Percentiles rank a stretch among this genome's conserved stretches.
Evolutionary conservation across 768 basidiomycete genomes (phyloP).

Genomic region (Suillus ampliporus): DNA sequence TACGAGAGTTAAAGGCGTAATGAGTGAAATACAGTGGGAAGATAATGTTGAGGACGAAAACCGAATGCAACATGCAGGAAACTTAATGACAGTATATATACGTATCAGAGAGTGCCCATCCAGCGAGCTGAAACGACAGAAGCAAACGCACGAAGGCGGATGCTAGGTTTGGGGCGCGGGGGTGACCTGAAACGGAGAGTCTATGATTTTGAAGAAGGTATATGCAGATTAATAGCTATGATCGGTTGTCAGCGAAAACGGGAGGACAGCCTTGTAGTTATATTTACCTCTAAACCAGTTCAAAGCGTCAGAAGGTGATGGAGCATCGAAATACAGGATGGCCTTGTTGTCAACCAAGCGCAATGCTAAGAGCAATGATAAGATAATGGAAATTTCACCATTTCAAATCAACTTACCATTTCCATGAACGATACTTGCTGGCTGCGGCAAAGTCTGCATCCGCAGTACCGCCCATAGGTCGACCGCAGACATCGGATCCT

Average conservation of each 20-base stretch:
- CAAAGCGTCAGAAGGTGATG: conserved; percentile 81
- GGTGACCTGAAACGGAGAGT: conserved; percentile 25
- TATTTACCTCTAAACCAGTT: conserved; percentile 87
- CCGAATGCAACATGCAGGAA: conserved; percentile 34
- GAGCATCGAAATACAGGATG: conserved; percentile 87
- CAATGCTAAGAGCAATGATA: conserved; percentile 54
- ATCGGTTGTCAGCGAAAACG: conserved; percentile 8
- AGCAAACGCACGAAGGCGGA: not conserved
- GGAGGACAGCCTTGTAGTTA: not conserved
- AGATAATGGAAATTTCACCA: not conserved
- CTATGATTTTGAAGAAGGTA: conserved; percentile 81
- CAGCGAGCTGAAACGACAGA: conserved; percentile 18
- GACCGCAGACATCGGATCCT: conserved; percentile 73
- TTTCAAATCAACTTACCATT: conserved; percentile 57
- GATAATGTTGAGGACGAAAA: conserved; percentile 28
- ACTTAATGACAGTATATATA: conserved; percentile 45
- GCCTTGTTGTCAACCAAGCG: conserved; percentile 93
- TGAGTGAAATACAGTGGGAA: conserved; percentile 35
- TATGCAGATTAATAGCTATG: conserved; percentile 87
- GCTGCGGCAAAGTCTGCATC: conserved; percentile 92
- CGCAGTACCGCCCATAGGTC: conserved; percentile 97
- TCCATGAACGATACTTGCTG: conserved; percentile 88
- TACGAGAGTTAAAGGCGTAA: conserved; percentile 17
- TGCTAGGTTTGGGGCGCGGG: conserved; percentile 4
- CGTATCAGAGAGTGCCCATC: conserved; percentile 29